These are phyloP conservation scores for Brasenia schreberi DNA, from an alignment of 164 flowering plant species.

Conservation along the genomic window DNA sequence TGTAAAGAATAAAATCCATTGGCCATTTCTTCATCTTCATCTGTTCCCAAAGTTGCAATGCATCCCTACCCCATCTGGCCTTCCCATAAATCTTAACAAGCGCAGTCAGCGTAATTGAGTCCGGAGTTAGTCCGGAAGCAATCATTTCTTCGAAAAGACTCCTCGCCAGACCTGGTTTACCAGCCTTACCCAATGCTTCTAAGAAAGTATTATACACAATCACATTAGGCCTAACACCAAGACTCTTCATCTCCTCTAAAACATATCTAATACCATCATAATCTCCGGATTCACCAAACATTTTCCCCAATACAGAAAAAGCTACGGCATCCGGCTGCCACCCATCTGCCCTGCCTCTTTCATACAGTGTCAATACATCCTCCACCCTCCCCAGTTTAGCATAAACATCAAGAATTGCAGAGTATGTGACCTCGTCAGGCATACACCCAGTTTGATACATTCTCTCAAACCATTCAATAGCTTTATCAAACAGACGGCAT, in stretches of 20 bases:
- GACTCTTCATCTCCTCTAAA: constrained; percentile 62
- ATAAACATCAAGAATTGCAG: constrained; percentile 82
- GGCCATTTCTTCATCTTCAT: constrained; percentile 75
- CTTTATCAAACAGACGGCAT: constrained; percentile 54
- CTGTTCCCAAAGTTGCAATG: constrained; percentile 65
- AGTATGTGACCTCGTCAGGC: constrained; percentile 97
- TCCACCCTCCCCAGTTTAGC: constrained; percentile 72
- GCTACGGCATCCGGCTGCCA: constrained; percentile 77
- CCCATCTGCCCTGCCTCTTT: constrained; percentile 76
- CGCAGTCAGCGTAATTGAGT: constrained; percentile 70
- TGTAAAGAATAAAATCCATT: constrained; percentile 69
- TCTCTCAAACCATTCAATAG: constrained; percentile 89
- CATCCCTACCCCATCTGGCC: constrained; percentile 82
- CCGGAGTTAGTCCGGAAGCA: constrained; percentile 47
- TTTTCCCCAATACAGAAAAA: constrained; percentile 65
- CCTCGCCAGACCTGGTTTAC: constrained; percentile 82
- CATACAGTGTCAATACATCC: constrained; percentile 84
- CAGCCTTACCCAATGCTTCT: constrained; percentile 85
- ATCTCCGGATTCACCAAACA: constrained; percentile 90
- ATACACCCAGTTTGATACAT: constrained; percentile 82
- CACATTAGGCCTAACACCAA: constrained; percentile 71
- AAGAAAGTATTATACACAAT: constrained; percentile 78
- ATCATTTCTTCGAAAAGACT: constrained; percentile 74
- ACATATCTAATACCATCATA: constrained; percentile 81
- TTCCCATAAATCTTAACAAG: constrained; percentile 81